Evolutionary conservation across 1,284 basidiomycete genomes (phyloP).

Genomic region (Rhodotorula glutinis): DNA sequence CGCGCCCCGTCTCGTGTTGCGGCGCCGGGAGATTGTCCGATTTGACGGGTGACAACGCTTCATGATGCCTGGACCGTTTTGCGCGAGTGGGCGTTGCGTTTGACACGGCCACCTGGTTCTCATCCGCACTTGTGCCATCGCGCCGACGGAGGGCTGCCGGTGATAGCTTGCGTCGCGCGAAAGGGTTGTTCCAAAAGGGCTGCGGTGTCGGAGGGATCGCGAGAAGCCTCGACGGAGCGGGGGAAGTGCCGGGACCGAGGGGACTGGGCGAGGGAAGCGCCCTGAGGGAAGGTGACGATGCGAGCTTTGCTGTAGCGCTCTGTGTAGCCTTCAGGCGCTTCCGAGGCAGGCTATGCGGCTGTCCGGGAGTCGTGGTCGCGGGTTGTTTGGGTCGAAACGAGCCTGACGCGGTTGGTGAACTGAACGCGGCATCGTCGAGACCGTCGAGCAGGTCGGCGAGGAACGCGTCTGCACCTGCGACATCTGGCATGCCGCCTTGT

Average conservation of each 20-base stretch:
- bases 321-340: not conserved
- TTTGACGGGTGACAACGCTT: too few species aligned
- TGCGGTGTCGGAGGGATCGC: not conserved
- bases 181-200: not conserved
- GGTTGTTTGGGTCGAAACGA: constrained; percentile 12
- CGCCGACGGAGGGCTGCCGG: too few species aligned
- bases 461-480: constrained; percentile 53
- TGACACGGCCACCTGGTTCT: not conserved
- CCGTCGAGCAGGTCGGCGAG: constrained; percentile 55
- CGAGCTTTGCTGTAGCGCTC: not conserved
- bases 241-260: too few species aligned
- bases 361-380: constrained; percentile 50
- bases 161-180: not conserved
- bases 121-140: not conserved
- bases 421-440: constrained; percentile 46
- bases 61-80: not conserved
- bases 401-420: constrained; percentile 21
- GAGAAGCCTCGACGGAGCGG: too few species aligned
- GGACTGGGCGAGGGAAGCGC: not conserved
- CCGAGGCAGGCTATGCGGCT: not conserved
- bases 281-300: not conserved
- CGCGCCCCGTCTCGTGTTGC: too few species aligned
- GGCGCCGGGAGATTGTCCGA: too few species aligned
- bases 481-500: constrained; percentile 1
- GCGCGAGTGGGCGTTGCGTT: not conserved